phyloP scores from a whole-genome alignment of 2,329 filamentous ascomycete species.

The Geosmithia flava region DNA sequence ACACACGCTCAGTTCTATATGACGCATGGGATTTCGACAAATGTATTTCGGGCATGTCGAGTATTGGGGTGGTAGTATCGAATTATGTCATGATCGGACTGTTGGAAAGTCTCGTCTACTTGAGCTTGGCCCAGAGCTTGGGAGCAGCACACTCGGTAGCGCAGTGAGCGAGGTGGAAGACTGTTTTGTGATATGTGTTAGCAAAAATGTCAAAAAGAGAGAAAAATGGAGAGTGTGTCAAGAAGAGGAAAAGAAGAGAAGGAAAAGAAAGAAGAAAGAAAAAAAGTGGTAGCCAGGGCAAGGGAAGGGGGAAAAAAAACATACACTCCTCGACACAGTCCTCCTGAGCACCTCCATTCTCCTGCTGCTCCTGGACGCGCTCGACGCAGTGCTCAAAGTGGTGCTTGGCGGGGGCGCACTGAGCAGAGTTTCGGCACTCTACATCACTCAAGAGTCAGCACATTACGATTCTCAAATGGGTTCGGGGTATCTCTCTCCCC shows the following conservation, averaged over 20 bases:
- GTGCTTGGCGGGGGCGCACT: conserved; percentile 85
- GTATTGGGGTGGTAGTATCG: too few species aligned
- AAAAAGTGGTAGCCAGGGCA: background rate
- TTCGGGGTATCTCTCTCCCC: too few species aligned
- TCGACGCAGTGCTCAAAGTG: conserved; percentile 98
- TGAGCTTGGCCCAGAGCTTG: conserved; percentile 87
- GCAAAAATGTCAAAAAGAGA: background rate
- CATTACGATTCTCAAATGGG: conserved; percentile 3
- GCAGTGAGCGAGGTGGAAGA: conserved; percentile 98
- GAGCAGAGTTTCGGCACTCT: conserved; percentile 84
- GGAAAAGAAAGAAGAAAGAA: background rate
- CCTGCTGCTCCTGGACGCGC: conserved; percentile 58
- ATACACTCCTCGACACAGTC: conserved; percentile 99
- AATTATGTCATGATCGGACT: background rate
- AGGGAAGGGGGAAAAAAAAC: conserved; percentile 26
- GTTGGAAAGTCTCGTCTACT: conserved; percentile 43
- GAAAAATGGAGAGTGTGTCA: too few species aligned
- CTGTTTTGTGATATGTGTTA: conserved; percentile 30
- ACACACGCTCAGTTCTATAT: too few species aligned
- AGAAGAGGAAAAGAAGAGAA: background rate
- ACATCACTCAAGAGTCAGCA: background rate
- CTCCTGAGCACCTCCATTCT: conserved; percentile 67
- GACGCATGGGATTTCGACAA: too few species aligned
- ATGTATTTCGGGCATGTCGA: too few species aligned
- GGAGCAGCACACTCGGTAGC: conserved; percentile 85